Evolutionary conservation across 2,329 filamentous ascomycete genomes (phyloP), one percentile per base, ranked within the genome.

Genomic region (Hymenoscyphus fructigenus): DNA sequence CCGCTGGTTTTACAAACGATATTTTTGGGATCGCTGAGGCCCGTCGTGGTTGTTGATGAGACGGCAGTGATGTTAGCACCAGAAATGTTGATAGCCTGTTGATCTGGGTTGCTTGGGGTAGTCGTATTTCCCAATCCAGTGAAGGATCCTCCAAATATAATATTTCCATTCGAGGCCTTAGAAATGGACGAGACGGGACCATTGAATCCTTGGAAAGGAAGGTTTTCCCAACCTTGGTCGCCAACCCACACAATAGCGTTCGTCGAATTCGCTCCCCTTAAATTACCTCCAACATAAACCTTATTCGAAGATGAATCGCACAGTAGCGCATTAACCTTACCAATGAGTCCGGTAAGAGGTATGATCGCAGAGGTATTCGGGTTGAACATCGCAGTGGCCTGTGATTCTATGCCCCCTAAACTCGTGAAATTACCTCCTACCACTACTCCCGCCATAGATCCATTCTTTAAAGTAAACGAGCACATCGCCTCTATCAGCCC

Each of bases 391-490:
- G 93, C 95, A 64, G 96, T 86, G 56, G 91, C 91, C 61, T 88
- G 88, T 1, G 93, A 92, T 74, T 91, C 81, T 64, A 89, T 84
- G 65, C 88, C 88, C 65, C 89, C 91, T 67, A 99, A 80, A 76
- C 92, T 96, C 36, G 95, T 98, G 76, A 99, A 99, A 80, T 98
- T 98, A 58, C 95, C 95, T 63, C 91, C 95, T 17, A 99, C 85
- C 58, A 98, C 85, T 32, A 98, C 85, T 50, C 90, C 89, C n/a
- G 85, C 82, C 64, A 89, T 79, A 5, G 82, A 84, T 69, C 91
- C 90, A 76, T 91, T 84, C 64, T 84, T 82, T 71, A 83, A 79
- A 60, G 87, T 82, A 72, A 94, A 91, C 23, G 89, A 81, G 80
- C 95, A 99, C 91, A 99, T 95, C 69, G 92, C 85, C 74, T 88